Base-by-base conservation (phyloP, 2,329 filamentous ascomycete species). In the Venturia pyrina region DNA sequence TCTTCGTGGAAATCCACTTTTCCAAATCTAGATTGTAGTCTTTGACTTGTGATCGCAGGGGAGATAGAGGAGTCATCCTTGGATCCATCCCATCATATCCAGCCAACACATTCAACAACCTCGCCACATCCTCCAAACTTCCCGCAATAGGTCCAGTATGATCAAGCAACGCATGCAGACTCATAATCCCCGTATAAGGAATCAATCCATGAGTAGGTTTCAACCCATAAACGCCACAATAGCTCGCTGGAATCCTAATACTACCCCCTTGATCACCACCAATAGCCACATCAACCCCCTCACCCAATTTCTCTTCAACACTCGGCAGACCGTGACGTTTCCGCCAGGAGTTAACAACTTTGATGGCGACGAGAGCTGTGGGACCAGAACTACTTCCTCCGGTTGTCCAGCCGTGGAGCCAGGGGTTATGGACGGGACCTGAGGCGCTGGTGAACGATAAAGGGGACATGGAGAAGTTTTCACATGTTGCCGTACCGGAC, bases 51-150 rank as follows among this genome's bases (percentile, higher is more conserved):
- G 70, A 66, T 17, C 68, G 63, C 21, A 78, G 69, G 8, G 78
- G 77, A 5, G 75, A 74, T 66, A 78, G 77, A 2, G 78, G 77
- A 0, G 72, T 77, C 70, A 76, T 77, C 13, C 78, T 73, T n/a
- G 75, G 70, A 67, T 81, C 79, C 0, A 80, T 73, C 0, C 78
- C 78, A 68, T 81, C 79, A 57, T 77, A 79, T 1, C 79, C 79
- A 1, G 79, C 78, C 63, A 81, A 73, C 5, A 76, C 77, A 34
- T 72, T 67, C 5, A 80, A 70, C 59, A 80, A 67, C 7, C 72
- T 61, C n/a, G 77, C 75, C 60, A 76, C 74, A 53, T 80, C 79
- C 34, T 78, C 74, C 1, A 81, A 68, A 1, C 67, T 76, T 28
- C 72, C 67, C 0, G 78, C 75, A 69, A 81, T 77, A 1, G 79